phyloP scores from a whole-genome alignment of 2,329 filamentous ascomycete genomes.

The Basipetospora chlamydospora region DNA sequence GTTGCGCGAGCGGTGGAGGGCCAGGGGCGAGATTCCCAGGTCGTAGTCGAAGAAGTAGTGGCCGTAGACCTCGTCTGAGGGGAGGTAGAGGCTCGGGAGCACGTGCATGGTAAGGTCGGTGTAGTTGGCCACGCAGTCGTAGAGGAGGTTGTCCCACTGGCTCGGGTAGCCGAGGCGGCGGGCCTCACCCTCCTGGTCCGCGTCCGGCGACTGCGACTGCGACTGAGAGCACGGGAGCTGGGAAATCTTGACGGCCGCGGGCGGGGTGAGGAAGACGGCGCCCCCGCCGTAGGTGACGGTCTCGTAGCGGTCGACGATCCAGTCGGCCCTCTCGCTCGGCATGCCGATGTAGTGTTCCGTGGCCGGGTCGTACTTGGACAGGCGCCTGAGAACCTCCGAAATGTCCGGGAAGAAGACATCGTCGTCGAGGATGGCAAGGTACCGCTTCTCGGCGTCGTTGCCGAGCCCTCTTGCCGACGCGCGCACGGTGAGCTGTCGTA shows the following conservation, averaged over 20 bases:
- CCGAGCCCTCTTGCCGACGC: conserved; percentile 15
- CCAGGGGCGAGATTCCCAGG: conserved; percentile 23
- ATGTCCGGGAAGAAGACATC: conserved; percentile 30
- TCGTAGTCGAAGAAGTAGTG: conserved; percentile 19
- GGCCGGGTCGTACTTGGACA: conserved; percentile 19
- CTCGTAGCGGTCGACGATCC: conserved; percentile 21
- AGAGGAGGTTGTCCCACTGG: conserved; percentile 26
- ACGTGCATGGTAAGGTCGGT: conserved; percentile 23
- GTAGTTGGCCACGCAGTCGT: conserved; percentile 22
- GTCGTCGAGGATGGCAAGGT: conserved; percentile 30
- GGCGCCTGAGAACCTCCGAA: conserved; percentile 20
- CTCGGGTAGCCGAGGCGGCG: conserved; percentile 11
- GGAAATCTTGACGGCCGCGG: conserved; percentile 19
- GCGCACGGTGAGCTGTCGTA: conserved; percentile 19
- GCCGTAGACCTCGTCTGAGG: conserved; percentile 18
- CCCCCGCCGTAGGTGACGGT: conserved; percentile 29
- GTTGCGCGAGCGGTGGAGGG: conserved; percentile 23
- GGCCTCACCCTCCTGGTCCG: conserved; percentile 6
- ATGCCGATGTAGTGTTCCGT: conserved; percentile 25
- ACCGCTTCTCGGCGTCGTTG: conserved; percentile 18
- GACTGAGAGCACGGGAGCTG: conserved; percentile 22
- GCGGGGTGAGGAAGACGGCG: conserved; percentile 24
- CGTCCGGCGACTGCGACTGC: background rate
- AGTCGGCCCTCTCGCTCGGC: conserved; percentile 28
- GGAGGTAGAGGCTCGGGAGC: conserved; percentile 27